A percentile compares a stretch with the other conserved stretches of the same genome.
Conservation (phyloP, 116 monocot genomes). For the Dioscorea cayenensis region DNA sequence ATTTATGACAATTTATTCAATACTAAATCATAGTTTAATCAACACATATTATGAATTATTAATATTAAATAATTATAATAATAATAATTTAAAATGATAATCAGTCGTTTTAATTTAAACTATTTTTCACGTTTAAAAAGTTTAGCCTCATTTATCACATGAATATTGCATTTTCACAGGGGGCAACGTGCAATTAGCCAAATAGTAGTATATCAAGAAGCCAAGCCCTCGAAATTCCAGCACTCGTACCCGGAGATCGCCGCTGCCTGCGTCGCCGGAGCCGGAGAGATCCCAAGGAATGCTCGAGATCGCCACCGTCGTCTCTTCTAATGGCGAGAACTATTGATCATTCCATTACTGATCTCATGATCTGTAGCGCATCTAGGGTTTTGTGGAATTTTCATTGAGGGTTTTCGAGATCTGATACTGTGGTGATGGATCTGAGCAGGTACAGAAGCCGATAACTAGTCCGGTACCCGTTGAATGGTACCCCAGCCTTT, state of each 20-base stretch:
- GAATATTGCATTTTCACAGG: no score
- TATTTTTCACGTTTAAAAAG: no score
- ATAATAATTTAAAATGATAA: no score
- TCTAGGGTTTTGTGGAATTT: not conserved
- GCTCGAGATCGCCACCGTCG: not conserved
- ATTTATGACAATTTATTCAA: no score
- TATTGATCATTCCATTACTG: not conserved
- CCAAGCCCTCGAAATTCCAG: no score
- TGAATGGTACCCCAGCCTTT: conserved; percentile 49
- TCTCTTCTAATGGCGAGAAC: not conserved
- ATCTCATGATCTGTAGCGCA: not conserved
- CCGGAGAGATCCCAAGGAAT: not conserved
- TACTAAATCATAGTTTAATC: no score
- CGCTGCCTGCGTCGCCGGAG: not conserved
- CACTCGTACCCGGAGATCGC: not conserved
- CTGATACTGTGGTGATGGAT: not conserved
- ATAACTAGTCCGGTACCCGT: conserved; percentile 56
- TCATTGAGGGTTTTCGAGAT: not conserved
- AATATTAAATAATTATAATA: no score
- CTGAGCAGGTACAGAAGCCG: conserved; percentile 27
- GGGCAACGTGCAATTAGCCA: no score
- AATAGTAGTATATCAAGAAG: no score
- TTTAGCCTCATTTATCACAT: no score
- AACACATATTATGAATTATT: no score
- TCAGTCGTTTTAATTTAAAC: no score